phyloP scores from a whole-genome alignment of 129 eudicot species.

The Logfia minima region DNA sequence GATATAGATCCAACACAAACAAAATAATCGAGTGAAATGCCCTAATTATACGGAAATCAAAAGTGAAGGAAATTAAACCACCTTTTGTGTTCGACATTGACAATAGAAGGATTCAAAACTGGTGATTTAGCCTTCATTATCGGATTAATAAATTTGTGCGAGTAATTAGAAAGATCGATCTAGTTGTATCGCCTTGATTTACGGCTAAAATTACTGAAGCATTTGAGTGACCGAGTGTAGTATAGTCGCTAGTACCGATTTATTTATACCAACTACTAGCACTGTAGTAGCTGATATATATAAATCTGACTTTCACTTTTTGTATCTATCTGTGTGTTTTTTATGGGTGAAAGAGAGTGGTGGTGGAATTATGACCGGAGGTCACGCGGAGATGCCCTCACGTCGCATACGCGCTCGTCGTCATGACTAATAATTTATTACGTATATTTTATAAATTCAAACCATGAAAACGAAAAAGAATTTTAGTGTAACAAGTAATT shows the following conservation, averaged over 20 bases:
- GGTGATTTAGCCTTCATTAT: constrained; percentile 32
- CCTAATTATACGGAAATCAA: constrained; percentile 2
- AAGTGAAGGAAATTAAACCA: constrained; percentile 2
- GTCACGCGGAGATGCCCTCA: constrained; percentile 29
- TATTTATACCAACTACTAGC: too few species aligned
- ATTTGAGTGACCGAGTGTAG: background rate
- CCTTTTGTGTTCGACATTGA: constrained; percentile 31
- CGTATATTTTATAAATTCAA: too few species aligned
- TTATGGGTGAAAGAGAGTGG: constrained; percentile 1
- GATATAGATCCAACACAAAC: constrained; percentile 13
- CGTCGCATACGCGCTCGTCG: constrained; percentile 26
- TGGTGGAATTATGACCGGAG: constrained; percentile 17
- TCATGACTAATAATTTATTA: background rate
- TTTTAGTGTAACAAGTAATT: too few species aligned
- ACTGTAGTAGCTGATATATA: background rate
- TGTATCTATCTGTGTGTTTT: background rate
- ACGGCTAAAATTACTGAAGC: constrained; percentile 5
- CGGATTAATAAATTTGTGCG: constrained; percentile 1
- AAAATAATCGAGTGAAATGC: constrained; percentile 17
- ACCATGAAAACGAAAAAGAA: too few species aligned
- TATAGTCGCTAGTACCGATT: too few species aligned
- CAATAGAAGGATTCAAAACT: constrained; percentile 25
- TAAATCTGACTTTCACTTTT: background rate
- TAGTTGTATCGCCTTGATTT: background rate
- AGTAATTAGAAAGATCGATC: constrained; percentile 1